These are phyloP conservation scores for Solanum tarapatanum DNA, from an alignment of 257 asterid genomes.

Conservation along the genomic window DNA sequence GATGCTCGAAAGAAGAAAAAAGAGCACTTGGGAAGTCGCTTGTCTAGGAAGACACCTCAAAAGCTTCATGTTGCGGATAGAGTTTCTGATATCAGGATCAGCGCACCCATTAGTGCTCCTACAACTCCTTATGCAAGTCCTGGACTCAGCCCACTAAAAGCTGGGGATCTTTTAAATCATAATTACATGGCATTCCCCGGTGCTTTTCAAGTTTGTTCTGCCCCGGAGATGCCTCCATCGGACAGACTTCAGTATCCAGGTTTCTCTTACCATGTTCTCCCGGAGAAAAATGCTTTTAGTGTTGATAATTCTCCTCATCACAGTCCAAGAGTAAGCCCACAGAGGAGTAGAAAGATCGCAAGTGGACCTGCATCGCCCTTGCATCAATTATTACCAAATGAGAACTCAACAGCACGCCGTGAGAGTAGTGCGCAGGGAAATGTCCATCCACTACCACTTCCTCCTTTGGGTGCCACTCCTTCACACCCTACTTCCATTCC, in stretches of 20 bases:
- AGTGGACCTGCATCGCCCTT: constrained; percentile 29
- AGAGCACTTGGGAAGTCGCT: constrained; percentile 12
- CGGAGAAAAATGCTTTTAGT: constrained; percentile 21
- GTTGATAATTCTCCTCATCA: constrained; percentile 47
- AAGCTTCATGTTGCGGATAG: constrained; percentile 14
- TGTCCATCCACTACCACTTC: constrained; percentile 76
- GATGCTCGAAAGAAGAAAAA: constrained; percentile 21
- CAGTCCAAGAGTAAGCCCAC: constrained; percentile 31
- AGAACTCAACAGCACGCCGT: constrained; percentile 13
- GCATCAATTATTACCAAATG: constrained; percentile 5
- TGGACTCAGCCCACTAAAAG: constrained; percentile 23
- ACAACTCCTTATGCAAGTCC: constrained; percentile 61
- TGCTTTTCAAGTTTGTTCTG: constrained; percentile 60
- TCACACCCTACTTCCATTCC: constrained; percentile 28
- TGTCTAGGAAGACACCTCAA: constrained; percentile 17
- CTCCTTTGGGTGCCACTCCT: constrained; percentile 46
- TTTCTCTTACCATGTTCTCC: constrained; percentile 15
- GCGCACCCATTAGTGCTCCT: constrained; percentile 47
- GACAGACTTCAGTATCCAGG: constrained; percentile 19
- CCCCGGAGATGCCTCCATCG: constrained; percentile 46
- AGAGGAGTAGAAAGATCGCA: constrained; percentile 2
- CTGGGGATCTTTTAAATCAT: constrained; percentile 20
- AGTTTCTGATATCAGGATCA: constrained; percentile 7
- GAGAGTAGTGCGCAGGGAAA: constrained; percentile 36
- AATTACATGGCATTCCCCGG: constrained; percentile 30